phyloP scores from a whole-genome alignment of 495 filamentous ascomycete species.

The Penicillium silybi region DNA sequence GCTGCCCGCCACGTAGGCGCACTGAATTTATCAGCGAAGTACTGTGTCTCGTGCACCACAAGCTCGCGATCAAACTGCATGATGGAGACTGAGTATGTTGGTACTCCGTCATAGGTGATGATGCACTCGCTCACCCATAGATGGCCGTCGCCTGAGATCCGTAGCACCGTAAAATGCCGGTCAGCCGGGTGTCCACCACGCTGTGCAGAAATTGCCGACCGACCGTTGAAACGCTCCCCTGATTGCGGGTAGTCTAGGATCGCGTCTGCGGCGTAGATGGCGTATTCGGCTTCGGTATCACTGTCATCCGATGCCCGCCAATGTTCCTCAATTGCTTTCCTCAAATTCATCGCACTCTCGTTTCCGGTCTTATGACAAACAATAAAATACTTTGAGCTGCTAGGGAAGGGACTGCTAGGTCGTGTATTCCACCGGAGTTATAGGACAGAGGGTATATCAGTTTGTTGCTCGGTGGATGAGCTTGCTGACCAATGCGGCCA shows the following conservation, averaged over 20 bases:
- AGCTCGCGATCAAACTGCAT: conserved; percentile 2
- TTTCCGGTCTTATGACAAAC: background rate
- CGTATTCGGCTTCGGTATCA: conserved; percentile 5
- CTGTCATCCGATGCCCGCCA: conserved; percentile 3
- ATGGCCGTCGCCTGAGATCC: background rate
- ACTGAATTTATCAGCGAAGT: conserved; percentile 4
- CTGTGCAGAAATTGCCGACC: conserved; percentile 2
- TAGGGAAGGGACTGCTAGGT: no score
- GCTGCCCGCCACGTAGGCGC: conserved; percentile 3
- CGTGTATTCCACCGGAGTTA: no score
- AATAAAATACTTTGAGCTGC: no score
- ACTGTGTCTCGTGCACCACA: conserved; percentile 6
- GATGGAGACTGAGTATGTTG: conserved; percentile 7
- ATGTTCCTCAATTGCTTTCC: conserved; percentile 6
- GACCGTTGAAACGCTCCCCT: conserved; percentile 7
- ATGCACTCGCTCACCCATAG: conserved; percentile 9
- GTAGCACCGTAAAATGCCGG: conserved; percentile 1
- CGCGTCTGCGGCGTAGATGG: conserved; percentile 2
- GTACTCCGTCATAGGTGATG: conserved; percentile 6
- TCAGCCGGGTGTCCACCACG: conserved; percentile 6
- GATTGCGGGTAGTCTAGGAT: conserved; percentile 6
- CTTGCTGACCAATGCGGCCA: no score
- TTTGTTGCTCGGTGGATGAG: no score
- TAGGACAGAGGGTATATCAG: no score
- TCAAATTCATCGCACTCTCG: conserved; percentile 1